These are phyloP conservation scores for Galerina sulciceps DNA, from an alignment of 768 basidiomycete species.

Conservation along the genomic window DNA sequence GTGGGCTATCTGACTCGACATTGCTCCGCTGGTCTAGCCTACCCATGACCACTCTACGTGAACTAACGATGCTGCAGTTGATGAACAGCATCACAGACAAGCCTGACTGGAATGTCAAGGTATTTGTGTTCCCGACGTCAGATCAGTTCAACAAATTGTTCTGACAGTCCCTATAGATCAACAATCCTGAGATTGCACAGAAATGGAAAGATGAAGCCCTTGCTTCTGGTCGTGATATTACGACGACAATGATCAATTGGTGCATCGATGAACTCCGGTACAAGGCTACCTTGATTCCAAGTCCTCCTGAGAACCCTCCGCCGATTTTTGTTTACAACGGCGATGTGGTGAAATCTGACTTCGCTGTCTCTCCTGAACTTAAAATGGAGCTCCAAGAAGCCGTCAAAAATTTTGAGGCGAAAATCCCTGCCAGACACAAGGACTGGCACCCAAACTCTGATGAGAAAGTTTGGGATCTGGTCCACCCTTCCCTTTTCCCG, in stretches of 20 bases:
- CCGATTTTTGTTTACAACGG: constrained; percentile 28
- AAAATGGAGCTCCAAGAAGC: constrained; percentile 27
- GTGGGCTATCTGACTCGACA: not conserved
- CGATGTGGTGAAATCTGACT: constrained; percentile 36
- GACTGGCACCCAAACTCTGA: constrained; percentile 54
- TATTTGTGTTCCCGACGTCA: not conserved
- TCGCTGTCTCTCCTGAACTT: constrained; percentile 28
- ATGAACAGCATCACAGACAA: constrained; percentile 42
- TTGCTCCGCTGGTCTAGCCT: constrained; percentile 8
- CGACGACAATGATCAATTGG: constrained; percentile 26
- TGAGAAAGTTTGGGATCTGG: constrained; percentile 45
- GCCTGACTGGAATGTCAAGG: constrained; percentile 36
- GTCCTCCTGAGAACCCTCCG: constrained; percentile 5
- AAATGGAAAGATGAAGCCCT: constrained; percentile 30
- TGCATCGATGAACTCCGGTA: constrained; percentile 31
- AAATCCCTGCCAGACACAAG: constrained; percentile 33
- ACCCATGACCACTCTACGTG: constrained; percentile 29
- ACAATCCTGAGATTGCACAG: constrained; percentile 19
- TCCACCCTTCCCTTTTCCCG: constrained; percentile 49
- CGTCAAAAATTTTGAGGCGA: constrained; percentile 34
- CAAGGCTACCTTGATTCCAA: constrained; percentile 17
- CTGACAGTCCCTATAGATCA: constrained; percentile 14
- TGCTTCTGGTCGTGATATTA: constrained; percentile 20
- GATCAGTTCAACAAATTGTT: not conserved
- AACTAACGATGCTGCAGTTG: constrained; percentile 35